Evolutionary conservation across 441 rosid genomes (phyloP).

Genomic region (Daphne laureola): DNA sequence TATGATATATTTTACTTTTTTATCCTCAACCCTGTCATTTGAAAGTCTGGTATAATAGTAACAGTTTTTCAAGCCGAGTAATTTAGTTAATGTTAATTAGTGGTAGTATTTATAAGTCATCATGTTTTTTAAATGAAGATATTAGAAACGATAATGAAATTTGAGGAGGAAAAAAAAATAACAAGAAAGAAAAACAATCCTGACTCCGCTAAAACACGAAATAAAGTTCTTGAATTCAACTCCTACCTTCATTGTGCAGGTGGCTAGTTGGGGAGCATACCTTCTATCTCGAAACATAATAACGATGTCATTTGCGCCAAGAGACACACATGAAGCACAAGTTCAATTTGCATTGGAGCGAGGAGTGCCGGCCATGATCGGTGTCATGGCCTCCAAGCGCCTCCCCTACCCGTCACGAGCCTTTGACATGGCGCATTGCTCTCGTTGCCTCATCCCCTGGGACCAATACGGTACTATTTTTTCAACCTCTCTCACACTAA

Average conservation of each 20-base stretch:
- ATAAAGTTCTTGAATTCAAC: no score
- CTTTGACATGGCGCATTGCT: conserved; percentile 94
- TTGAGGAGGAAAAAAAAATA: no score
- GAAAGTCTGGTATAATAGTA: no score
- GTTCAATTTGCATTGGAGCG: conserved; percentile 89
- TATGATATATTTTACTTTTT: no score
- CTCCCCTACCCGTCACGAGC: conserved; percentile 87
- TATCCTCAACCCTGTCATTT: no score
- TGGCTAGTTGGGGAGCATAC: conserved; percentile 92
- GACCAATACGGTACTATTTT: conserved; percentile 29
- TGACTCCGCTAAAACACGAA: no score
- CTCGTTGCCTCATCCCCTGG: conserved; percentile 96
- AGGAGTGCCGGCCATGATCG: conserved; percentile 84
- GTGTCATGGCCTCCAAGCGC: conserved; percentile 66
- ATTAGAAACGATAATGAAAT: no score
- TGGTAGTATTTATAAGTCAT: no score
- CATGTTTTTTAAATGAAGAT: no score
- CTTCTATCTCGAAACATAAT: conserved; percentile 68
- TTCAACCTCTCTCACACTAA: background rate
- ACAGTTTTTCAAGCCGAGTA: no score
- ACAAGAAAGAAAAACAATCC: no score
- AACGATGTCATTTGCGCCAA: conserved; percentile 76
- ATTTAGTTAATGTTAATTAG: background rate
- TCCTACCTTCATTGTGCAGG: conserved; percentile 26
- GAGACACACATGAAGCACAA: conserved; percentile 89